Base-by-base conservation (phyloP, 768 basidiomycete species). In the Phlebiopsis gigantea region DNA sequence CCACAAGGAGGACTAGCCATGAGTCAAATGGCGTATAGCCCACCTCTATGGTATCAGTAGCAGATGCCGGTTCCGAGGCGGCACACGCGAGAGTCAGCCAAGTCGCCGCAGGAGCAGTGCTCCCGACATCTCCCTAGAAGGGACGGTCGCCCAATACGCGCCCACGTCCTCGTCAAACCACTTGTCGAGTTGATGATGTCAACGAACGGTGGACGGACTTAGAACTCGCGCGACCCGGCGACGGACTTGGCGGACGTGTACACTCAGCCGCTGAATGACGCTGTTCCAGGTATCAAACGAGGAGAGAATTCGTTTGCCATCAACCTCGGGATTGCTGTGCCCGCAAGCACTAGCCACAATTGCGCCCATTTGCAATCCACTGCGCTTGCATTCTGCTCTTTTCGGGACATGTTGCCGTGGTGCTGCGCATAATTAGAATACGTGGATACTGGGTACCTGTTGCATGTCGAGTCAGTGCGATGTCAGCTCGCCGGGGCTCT, bases 1-100 rank as follows among this genome's bases (percentile, higher is more conserved):
- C 21, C 45, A 21, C 25, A 43, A 17, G 14, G 10, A 14, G 2
- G n/a, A 22, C 26, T 19, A n/a, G 17, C 21, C 44, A 51, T 51
- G 54, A 55, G 43, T 55, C 54, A 46, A 29, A 12, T 44, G 21
- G 24, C 54, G 54, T 55, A 55, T 46, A 39, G 54, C 54, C 54
- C 54, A 55, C 44, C 54, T 55, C 14, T 22, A 15, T 9, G 54
- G 31, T 14, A 55, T 39, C 45, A 46, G 54, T 31, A 46, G 21
- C 31, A 46, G 26, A 41, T 31, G 31, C 54, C 54, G 54, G 54
- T 22, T 31, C 54, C 54, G 54, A 55, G 30, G 24, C 45, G 54
- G 54, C 54, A 46, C 54, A 17, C 45, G 46, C 45, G 50, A 17
- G 45, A 46, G 34, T 34, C 29, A 51, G 50, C 30, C 21, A 51